A percentile compares a stretch with the other conserved stretches of the same genome.
Evolutionary conservation across 768 basidiomycete genomes (phyloP).

Genomic region (Baorangia bicolor): DNA sequence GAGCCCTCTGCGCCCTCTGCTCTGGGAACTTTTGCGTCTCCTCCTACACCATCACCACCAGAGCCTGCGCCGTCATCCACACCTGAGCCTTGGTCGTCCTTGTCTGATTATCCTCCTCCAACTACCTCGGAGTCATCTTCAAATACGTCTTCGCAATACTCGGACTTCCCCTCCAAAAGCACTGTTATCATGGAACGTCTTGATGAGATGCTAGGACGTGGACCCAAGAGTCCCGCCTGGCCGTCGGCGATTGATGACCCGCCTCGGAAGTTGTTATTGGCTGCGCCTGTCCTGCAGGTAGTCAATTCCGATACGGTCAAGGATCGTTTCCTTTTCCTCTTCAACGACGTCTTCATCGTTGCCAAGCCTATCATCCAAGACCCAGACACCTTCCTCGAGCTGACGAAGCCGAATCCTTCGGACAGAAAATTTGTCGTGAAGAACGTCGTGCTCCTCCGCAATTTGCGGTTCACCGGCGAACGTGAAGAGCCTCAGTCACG

Average conservation of each 20-base stretch:
- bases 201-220: constrained; percentile 66
- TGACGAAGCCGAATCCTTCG: constrained; percentile 49
- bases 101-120: constrained; percentile 66
- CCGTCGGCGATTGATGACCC: constrained; percentile 76
- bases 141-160: constrained; percentile 68
- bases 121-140: constrained; percentile 78
- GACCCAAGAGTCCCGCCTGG: constrained; percentile 57
- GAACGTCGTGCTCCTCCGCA: constrained; percentile 76
- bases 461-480: constrained; percentile 68
- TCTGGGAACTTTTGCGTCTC: constrained; percentile 36
- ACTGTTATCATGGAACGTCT: constrained; percentile 62
- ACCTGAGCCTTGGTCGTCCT: constrained; percentile 75
- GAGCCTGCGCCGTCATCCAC: constrained; percentile 65
- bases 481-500: constrained; percentile 59
- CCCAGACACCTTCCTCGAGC: constrained; percentile 59
- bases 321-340: constrained; percentile 95
- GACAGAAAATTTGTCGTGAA: constrained; percentile 88
- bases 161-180: constrained; percentile 47
- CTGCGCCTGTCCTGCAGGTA: constrained; percentile 88
- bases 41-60: constrained; percentile 44
- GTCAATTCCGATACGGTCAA: constrained; percentile 93
- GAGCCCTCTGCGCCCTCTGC: constrained; percentile 18
- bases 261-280: constrained; percentile 80
- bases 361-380: constrained; percentile 84
- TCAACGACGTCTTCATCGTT: constrained; percentile 91